Conservation (phyloP, 345 rosid genomes). For the Dimocarpus longan region DNA sequence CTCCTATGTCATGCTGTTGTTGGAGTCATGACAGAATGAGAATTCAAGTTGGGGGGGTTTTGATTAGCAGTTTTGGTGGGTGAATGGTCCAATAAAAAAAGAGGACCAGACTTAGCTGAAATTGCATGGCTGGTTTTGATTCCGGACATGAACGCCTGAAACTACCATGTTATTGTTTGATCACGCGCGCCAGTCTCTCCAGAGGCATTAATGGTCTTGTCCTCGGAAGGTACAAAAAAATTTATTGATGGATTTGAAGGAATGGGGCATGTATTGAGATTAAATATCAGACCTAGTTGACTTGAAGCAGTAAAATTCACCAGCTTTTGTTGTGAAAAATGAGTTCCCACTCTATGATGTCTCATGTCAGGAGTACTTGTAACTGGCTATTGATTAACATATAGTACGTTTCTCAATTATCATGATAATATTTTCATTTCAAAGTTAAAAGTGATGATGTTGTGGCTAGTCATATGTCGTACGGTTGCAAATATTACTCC, state of each 20-base stretch:
- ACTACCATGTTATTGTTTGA: not conserved
- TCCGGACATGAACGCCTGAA: slow-evolving; percentile 1
- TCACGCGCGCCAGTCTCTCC: too few relatives aligned
- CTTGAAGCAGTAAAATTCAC: not conserved
- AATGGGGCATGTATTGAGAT: not conserved
- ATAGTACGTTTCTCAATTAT: too few relatives aligned
- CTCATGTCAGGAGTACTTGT: not conserved
- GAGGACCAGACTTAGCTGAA: not conserved
- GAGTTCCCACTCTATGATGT: not conserved
- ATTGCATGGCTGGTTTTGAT: slow-evolving; percentile 2
- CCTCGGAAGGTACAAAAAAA: not conserved
- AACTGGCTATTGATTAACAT: too few relatives aligned
- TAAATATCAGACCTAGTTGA: not conserved
- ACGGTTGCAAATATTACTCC: too few relatives aligned
- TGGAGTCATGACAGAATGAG: not conserved
- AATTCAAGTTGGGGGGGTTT: not conserved
- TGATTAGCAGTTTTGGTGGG: not conserved
- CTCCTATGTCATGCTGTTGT: not conserved
- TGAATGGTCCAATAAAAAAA: not conserved
- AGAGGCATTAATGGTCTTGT: not conserved
- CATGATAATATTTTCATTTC: too few relatives aligned
- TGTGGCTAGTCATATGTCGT: too few relatives aligned
- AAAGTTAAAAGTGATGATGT: too few relatives aligned
- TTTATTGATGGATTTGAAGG: not conserved
- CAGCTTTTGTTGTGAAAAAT: too few relatives aligned